Conservation (phyloP, 2,329 filamentous ascomycete genomes). For the Neopestalotiopsis clavispora region DNA sequence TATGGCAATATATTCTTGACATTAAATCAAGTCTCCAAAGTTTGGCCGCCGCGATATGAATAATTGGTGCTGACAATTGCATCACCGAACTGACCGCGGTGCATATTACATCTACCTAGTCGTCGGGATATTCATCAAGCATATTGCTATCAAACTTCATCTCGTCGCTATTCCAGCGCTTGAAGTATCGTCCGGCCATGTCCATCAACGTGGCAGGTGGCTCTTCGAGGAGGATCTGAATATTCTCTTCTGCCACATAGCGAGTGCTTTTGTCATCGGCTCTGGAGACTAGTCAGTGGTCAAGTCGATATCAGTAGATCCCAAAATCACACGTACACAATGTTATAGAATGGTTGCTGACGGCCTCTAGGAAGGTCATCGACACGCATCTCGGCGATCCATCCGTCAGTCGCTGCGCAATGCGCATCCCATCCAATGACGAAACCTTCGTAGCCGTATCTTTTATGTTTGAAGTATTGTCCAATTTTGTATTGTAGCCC, state of each 20-base stretch:
- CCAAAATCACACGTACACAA: conserved; percentile 44
- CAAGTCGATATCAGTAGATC: background rate
- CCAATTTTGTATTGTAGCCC: conserved; percentile 54
- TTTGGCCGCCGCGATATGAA: no score
- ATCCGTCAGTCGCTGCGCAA: conserved; percentile 52
- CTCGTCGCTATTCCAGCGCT: conserved; percentile 59
- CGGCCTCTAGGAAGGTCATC: conserved; percentile 60
- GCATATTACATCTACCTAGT: conserved; percentile 40
- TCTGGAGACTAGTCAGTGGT: background rate
- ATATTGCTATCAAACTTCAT: conserved; percentile 68
- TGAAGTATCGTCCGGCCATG: conserved; percentile 68
- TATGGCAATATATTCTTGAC: no score
- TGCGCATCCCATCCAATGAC: conserved; percentile 64
- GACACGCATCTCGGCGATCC: conserved; percentile 67
- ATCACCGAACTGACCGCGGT: no score
- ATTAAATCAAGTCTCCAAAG: no score
- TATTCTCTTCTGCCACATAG: conserved; percentile 74
- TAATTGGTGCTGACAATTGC: no score
- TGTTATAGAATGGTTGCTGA: conserved; percentile 70
- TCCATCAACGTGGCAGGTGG: conserved; percentile 51
- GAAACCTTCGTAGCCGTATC: conserved; percentile 65
- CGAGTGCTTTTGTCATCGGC: conserved; percentile 64
- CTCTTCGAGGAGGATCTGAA: conserved; percentile 46
- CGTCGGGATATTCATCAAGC: conserved; percentile 69
- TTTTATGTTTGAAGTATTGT: conserved; percentile 63